Evolutionary conservation across 202 grass and related monocot species (phyloP), one percentile per base, ranked within the genome.

Genomic region (Eragrostis tef): DNA sequence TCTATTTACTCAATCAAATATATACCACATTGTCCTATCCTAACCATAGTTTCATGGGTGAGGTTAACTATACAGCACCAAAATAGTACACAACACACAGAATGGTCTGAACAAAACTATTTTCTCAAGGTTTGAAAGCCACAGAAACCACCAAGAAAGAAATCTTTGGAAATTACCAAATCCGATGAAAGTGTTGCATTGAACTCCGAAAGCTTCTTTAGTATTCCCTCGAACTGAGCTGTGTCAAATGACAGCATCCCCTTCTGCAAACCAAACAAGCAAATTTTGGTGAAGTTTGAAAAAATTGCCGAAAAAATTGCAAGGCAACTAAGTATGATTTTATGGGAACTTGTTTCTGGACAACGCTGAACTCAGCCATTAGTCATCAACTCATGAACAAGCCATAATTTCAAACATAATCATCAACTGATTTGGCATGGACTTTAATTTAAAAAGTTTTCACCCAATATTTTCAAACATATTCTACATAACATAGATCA

Each of bases 191-290:
- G 88, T 73, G 76, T 79, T 84, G 87, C 22, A 75, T 91, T 96
- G 74, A 99, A 99, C 81, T 96, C 96, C 25, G 85, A 45, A 56
- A 99, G 72, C 81, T 99, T 99, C 85, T 99, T 99, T 22, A 99
- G 60, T 48, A 99, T 99, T 80, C 96, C 93, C 48, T 99, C 96
- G 11, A 99, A 99, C 74, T 96, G 96, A 45, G 93, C 96, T 2
- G 89, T 88, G 69, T 99, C 96, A 87, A 96, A 99, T 83, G 83
- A 90, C 59, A 99, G 87, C 96, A 96, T 99, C 79, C 96, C 93
- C 20, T 68, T 89, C 89, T 99, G 78, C 67, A 93, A 84, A 88
- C 9, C 17, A 68, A 87, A 69, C 10, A 27, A 16, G 42, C 15
- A 13, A 36, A 46, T 22, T 66, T 4, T 56, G 9, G 7, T 62